Evolutionary conservation across 352 stramenopile species (phyloP), one percentile per base, ranked within the genome.

Genomic region (Globisporangium polare): DNA sequence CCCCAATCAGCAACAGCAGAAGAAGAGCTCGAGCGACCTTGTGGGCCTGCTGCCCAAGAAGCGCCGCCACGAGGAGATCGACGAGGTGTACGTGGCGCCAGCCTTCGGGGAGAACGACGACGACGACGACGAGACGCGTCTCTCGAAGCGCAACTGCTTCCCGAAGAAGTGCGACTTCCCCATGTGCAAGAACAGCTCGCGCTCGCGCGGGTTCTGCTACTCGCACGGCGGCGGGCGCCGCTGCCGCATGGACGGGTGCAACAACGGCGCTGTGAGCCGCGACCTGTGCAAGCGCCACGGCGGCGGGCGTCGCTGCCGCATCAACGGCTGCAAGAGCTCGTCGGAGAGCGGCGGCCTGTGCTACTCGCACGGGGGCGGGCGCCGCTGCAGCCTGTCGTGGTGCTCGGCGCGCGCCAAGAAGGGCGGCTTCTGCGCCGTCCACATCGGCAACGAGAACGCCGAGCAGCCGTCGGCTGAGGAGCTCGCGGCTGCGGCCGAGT

Each of bases 131-230:
- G 60, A 56, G n/a, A 50, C 39, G 2, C 24, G 42, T 22, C 35
- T 62, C 24, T 12, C 42, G 42, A 90, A 90, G 72, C 81, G 81
- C 43, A 68, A 82, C 31, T 87, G 77, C 56, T 84, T 88, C 45
- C 81, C 81, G 20, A 91, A 90, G 74, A 91, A 91, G 60, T 92
- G 83, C 65, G 80, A 90, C 69, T 92, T 92, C 50, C 83, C 83
- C 9, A 84, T 92, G 78, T 92, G 83, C 74, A 89, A 89, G 68
- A 92, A 92, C 78, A 86, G 74, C 60, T 88, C 83, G 18, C 80
- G 83, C 46, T 88, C 77, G 58, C 83, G 83, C 43, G 83, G 83
- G 49, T 92, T 90, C 66, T 92, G 82, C 65, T 92, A 92, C 75
- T 88, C 76, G 56, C 82, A 92, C 54, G 82, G 82, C 18, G 82